Percentiles rank a stretch among this genome's conserved stretches.
Evolutionary conservation across 805 yeast genomes (phyloP).

Genomic region (Saturnispora kantuleensis): DNA sequence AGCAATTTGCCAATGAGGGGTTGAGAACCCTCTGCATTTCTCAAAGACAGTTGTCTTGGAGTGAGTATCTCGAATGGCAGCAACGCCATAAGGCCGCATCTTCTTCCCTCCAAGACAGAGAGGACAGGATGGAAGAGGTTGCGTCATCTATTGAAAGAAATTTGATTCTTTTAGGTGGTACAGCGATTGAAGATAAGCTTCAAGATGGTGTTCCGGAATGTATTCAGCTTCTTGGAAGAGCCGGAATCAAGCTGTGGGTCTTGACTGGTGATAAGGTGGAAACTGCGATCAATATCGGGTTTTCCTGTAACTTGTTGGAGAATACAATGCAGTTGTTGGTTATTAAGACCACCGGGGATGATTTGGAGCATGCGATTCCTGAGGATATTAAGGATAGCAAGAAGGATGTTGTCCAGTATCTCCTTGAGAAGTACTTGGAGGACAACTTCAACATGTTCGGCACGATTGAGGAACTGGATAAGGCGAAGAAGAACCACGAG

Average conservation of each 20-base stretch:
- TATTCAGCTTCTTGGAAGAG: conserved; percentile 55
- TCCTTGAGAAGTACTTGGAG: conserved; percentile 43
- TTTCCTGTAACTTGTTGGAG: conserved; percentile 68
- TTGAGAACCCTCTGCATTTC: conserved; percentile 76
- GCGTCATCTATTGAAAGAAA: conserved; percentile 67
- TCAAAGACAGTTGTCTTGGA: conserved; percentile 54
- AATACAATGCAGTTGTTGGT: conserved; percentile 69
- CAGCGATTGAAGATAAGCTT: conserved; percentile 77
- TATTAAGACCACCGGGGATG: conserved; percentile 49
- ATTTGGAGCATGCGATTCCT: conserved; percentile 35
- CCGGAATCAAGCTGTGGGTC: conserved; percentile 82
- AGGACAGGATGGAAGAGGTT: conserved; percentile 61
- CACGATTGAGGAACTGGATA: conserved; percentile 43
- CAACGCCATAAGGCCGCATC: conserved; percentile 53
- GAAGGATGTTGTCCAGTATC: conserved; percentile 31
- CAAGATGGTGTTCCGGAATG: conserved; percentile 86
- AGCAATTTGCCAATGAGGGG: conserved; percentile 75
- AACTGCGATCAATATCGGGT: conserved; percentile 81
- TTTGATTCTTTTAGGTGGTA: conserved; percentile 62
- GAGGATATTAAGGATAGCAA: conserved; percentile 18
- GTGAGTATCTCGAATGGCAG: conserved; percentile 55
- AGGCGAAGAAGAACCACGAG: conserved; percentile 49
- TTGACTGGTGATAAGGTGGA: conserved; percentile 85
- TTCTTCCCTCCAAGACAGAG: conserved; percentile 51
- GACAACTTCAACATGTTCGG: conserved; percentile 53